Base-by-base conservation (phyloP, 2,329 filamentous ascomycete species). In the Aschersonia sp. region DNA sequence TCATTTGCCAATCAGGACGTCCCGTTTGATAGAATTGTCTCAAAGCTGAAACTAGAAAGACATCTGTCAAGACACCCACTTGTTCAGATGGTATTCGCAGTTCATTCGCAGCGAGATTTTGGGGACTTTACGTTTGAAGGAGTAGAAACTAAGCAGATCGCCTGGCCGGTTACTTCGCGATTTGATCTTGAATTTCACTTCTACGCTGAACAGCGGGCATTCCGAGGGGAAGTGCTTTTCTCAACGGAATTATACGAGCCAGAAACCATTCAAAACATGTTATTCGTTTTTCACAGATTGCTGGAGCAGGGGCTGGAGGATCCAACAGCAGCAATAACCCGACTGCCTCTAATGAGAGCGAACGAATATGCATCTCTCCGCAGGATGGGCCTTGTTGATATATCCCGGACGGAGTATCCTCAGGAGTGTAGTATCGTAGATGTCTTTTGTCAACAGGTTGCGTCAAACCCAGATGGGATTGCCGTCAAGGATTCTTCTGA, bases 181-280 rank as follows among this genome's bases (percentile, higher is more conserved):
- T 30, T 47, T 32, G 45, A 49, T 43, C 4, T 49, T 20, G 48
- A 46, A 38, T 9, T 49, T 4, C 44, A 46, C 31, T 5, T 49
- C 4, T 20, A 30, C 30, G 38, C n/a, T n/a, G 31, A 9, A 31
- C 9, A 31, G 9, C 38, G 5, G 6, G n/a, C 5, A 4, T 30
- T 48, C 12, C 35, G 28, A 28, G 38, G 44, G 5, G 47, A 49
- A 10, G 30, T 30, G 4, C 4, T 46, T 2, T 49, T 43, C 38
- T 46, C 47, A 5, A 43, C 44, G 2, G 44, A 46, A 6, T 28
- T 49, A 4, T 49, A 35, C 40, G 38, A 35, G 4, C 28, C 40
- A 1, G 45, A n/a, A 7, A 49, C 47, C 12, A 46, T 49, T 9
- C 2, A 9, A 1, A 29, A 9, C 28, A 4, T 49, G 29, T 30